Conservation (phyloP, 2,329 filamentous ascomycete species). For the Fusarium brevicatenulatum region DNA sequence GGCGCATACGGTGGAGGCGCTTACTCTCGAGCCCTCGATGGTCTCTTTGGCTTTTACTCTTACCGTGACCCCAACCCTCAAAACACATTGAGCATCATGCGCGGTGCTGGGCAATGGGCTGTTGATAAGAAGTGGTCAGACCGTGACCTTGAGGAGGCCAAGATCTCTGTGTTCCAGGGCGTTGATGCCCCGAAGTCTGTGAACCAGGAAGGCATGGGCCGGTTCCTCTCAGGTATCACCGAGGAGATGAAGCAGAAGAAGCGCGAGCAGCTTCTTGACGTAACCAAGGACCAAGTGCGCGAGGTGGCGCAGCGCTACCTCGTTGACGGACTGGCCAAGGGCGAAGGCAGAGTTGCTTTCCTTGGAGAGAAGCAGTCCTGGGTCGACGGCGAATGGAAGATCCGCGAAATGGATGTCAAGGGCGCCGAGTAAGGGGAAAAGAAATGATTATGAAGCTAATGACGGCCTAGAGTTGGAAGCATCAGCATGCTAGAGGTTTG, state of each 20-base stretch:
- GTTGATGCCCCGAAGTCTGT: constrained; percentile 91
- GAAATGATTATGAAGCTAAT: constrained; percentile 16
- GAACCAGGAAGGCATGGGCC: constrained; percentile 85
- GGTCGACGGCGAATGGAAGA: constrained; percentile 77
- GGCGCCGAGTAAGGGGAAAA: constrained; percentile 47
- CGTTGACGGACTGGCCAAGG: constrained; percentile 70
- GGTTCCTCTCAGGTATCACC: constrained; percentile 86
- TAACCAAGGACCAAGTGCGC: constrained; percentile 81
- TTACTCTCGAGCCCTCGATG: constrained; percentile 80
- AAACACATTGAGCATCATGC: constrained; percentile 88
- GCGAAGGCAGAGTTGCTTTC: constrained; percentile 73
- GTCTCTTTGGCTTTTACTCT: constrained; percentile 92
- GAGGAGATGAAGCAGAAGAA: constrained; percentile 89
- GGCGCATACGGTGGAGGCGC: constrained; percentile 95
- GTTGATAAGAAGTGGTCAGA: constrained; percentile 82
- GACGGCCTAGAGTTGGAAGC: constrained; percentile 18
- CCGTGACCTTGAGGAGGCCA: constrained; percentile 92
- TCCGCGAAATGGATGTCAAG: constrained; percentile 78
- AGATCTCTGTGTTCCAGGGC: constrained; percentile 91
- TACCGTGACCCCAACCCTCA: constrained; percentile 96
- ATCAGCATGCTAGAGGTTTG: constrained; percentile 10
- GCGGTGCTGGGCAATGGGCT: constrained; percentile 84
- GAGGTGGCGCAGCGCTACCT: constrained; percentile 85
- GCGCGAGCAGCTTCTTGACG: constrained; percentile 86
- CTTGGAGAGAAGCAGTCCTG: constrained; percentile 86